Evolutionary conservation across 2,329 filamentous ascomycete species (phyloP), one percentile per base, ranked within the genome.

Genomic region (Calonectria hawksworthii): DNA sequence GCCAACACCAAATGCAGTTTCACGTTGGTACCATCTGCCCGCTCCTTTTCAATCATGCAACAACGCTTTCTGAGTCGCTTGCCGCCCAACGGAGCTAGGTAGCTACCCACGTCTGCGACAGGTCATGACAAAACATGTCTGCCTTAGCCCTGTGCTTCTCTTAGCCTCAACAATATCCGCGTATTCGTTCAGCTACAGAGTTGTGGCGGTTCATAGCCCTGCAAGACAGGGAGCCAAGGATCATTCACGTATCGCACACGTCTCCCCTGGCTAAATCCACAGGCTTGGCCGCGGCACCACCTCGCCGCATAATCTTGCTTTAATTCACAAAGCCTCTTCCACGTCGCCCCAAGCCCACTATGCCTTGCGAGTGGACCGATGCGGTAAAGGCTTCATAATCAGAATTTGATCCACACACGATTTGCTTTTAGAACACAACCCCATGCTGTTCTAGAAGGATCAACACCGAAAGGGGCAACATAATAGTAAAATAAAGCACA

Each of bases 131-230:
- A 64, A 68, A 64, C 34, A 50, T 68, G 44, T 44, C 36, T 41
- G 65, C 26, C 8, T 52, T 56, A n/a, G n/a, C 9, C 18, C 34
- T 51, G 51, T 36, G 26, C 36, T n/a, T 68, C 52, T 41, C 34
- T 32, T 52, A 72, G 32, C 52, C 70, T 47, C 30, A 59, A 41
- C 28, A 23, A 28, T 34, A 54, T 68, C 70, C 64, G 51, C 56
- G 56, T 63, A 63, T 56, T 68, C 56, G 38, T 52, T 69, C 56
- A 73, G 56, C 47, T 69, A 9, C 36, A 47, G 30, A 32, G 65
- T 50, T 38, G 71, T 63, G 70, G 65, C 54, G 34, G 65, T 63
- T 68, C 65, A 18, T 23, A 44, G 34, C 71, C 66, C 50, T 69
- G 66, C 23, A 38, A 26, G 59, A 23, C 65, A 64, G 47, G 71